Conservation (phyloP, 768 basidiomycete species). For the Termitomyces sp. region DNA sequence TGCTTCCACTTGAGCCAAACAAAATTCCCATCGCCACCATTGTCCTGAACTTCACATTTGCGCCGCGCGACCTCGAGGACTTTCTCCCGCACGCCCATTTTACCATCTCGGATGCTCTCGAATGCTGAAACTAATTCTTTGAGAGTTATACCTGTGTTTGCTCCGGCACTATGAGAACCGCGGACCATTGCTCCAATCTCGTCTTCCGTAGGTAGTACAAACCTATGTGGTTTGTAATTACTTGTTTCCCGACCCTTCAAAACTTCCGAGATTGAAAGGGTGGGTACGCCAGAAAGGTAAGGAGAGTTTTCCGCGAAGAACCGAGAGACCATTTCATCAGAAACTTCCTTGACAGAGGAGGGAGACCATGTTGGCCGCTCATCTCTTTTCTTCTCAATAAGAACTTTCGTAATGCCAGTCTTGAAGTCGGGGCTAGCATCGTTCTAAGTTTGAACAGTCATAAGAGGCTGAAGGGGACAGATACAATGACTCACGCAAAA, state of each 20-base stretch:
- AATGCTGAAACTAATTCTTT: slow-evolving; percentile 61
- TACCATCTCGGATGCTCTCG: slow-evolving; percentile 38
- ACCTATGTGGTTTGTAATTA: slow-evolving; percentile 28
- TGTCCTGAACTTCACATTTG: slow-evolving; percentile 55
- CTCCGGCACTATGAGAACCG: slow-evolving; percentile 58
- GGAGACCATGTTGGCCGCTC: slow-evolving; percentile 69
- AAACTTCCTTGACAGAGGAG: slow-evolving; percentile 50
- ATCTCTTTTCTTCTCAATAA: slow-evolving; percentile 33
- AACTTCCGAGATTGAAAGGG: slow-evolving; percentile 34
- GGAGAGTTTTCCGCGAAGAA: slow-evolving; percentile 64
- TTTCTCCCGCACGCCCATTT: slow-evolving; percentile 68
- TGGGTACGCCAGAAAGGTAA: slow-evolving; percentile 39
- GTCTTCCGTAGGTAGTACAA: slow-evolving; percentile 71
- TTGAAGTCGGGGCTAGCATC: slow-evolving; percentile 79
- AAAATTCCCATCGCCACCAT: slow-evolving; percentile 46
- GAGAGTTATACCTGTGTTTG: slow-evolving; percentile 52
- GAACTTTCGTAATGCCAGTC: slow-evolving; percentile 72
- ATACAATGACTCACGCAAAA: slow-evolving; percentile 65
- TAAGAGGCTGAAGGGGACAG: slow-evolving; percentile 8
- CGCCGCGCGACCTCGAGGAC: slow-evolving; percentile 70
- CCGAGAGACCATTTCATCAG: slow-evolving; percentile 45
- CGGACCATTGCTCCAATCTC: slow-evolving; percentile 63
- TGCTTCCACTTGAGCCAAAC: slow-evolving; percentile 61
- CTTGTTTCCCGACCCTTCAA: slow-evolving; percentile 13
- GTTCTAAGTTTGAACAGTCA: slow-evolving; percentile 37